Evolutionary conservation across 257 asterid species (phyloP).

Genomic region (Solanum piurae): DNA sequence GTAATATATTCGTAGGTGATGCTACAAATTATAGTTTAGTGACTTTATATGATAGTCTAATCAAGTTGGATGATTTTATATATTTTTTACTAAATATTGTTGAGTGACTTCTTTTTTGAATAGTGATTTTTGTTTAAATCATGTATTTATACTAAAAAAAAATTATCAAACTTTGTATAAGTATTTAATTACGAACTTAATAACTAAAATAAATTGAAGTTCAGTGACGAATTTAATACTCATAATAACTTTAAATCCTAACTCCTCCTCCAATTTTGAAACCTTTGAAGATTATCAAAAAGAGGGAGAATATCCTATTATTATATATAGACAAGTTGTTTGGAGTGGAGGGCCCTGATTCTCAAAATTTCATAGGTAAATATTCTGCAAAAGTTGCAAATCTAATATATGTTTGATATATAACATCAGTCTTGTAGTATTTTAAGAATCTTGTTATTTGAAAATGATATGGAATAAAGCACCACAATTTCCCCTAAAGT

Average conservation of each 20-base stretch:
- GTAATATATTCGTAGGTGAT: neutral
- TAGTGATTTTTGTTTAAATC: neutral
- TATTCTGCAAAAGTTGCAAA: conserved; percentile 18
- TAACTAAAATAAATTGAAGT: neutral
- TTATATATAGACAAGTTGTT: neutral
- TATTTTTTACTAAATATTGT: neutral
- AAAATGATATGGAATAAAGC: conserved; percentile 1
- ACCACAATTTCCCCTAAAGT: neutral
- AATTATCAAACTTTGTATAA: neutral
- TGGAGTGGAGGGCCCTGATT: conserved; percentile 20
- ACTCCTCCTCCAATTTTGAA: neutral
- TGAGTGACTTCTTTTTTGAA: neutral
- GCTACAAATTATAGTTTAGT: neutral
- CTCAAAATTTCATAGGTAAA: neutral
- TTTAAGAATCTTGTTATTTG: conserved; percentile 28
- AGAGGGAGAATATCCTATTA: neutral
- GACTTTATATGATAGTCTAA: neutral
- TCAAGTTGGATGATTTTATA: neutral
- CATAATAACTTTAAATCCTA: neutral
- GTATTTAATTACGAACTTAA: neutral
- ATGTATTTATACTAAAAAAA: neutral
- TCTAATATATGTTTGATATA: conserved; percentile 9
- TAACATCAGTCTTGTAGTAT: neutral
- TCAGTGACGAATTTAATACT: neutral
- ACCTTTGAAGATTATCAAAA: neutral